Evolutionary conservation across 331 rosid genomes (phyloP).

Genomic region (Cydonia oblonga): DNA sequence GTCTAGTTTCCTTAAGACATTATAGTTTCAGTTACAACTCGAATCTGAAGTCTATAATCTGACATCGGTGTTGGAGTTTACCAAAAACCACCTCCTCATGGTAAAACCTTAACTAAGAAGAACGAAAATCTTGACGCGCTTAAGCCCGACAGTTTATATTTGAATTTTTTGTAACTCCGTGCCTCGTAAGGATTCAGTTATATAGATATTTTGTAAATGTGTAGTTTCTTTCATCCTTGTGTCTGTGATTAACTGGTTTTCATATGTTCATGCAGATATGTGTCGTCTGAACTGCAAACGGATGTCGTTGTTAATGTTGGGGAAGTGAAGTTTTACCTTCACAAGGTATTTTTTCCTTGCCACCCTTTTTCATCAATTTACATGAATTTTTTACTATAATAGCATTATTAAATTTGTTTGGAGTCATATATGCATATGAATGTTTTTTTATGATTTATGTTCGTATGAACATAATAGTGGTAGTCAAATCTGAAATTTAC

Average conservation of each 20-base stretch:
- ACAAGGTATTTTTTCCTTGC: constrained; percentile 49
- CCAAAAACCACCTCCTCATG: neutral
- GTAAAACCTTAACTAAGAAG: neutral
- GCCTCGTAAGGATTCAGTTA: neutral
- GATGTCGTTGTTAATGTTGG: constrained; percentile 63
- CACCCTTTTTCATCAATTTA: neutral
- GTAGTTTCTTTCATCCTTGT: neutral
- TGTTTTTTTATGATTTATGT: neutral
- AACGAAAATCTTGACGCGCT: neutral
- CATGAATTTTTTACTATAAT: neutral
- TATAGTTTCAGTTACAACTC: neutral
- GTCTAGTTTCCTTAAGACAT: neutral
- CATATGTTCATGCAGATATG: constrained; percentile 42
- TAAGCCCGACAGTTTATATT: neutral
- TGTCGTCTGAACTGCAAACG: constrained; percentile 74
- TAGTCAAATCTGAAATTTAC: neutral
- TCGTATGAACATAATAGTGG: neutral
- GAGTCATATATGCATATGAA: neutral
- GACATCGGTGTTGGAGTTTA: neutral
- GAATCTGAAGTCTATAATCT: neutral
- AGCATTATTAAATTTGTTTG: neutral
- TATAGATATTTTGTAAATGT: neutral
- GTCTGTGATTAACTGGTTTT: neutral
- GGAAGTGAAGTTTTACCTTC: constrained; percentile 77
- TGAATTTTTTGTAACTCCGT: neutral